Conservation (phyloP, 805 yeast genomes). For the Wickerhamomyces queroliae region DNA sequence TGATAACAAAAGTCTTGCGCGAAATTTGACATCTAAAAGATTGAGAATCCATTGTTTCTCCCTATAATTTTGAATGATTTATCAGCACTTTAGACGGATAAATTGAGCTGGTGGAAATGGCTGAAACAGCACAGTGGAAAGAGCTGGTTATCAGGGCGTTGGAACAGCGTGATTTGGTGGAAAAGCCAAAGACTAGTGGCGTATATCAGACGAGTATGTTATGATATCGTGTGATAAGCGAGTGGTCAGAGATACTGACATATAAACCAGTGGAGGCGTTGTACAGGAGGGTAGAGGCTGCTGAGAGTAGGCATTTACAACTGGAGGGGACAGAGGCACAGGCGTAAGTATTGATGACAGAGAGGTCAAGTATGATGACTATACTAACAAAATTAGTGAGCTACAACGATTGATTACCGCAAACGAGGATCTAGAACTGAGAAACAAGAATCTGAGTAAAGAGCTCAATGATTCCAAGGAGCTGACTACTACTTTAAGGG, state of each 20-base stretch:
- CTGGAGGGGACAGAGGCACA: constrained; percentile 6
- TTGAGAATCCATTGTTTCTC: no score
- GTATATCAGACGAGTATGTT: not conserved
- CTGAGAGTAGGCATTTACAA: constrained; percentile 8
- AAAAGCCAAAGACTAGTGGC: not conserved
- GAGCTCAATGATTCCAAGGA: constrained; percentile 4
- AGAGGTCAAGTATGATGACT: no score
- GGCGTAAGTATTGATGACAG: constrained; percentile 1
- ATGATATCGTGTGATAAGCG: not conserved
- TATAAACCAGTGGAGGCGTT: constrained; percentile 7
- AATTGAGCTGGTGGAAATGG: not conserved
- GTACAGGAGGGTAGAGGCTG: constrained; percentile 7
- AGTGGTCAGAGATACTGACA: not conserved
- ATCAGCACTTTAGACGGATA: not conserved
- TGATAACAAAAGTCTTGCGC: no score
- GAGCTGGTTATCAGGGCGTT: not conserved
- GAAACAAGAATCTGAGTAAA: constrained; percentile 1
- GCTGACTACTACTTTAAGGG: constrained; percentile 2
- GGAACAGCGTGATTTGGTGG: not conserved
- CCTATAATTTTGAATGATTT: no score
- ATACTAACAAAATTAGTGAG: constrained; percentile 7
- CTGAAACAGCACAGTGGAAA: not conserved
- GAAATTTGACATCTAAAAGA: no score
- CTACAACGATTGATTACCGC: constrained; percentile 3
- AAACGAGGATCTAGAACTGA: constrained; percentile 2